Evolutionary conservation across 2,329 filamentous ascomycete species (phyloP).

Genomic region (Knoxdaviesia capensis): DNA sequence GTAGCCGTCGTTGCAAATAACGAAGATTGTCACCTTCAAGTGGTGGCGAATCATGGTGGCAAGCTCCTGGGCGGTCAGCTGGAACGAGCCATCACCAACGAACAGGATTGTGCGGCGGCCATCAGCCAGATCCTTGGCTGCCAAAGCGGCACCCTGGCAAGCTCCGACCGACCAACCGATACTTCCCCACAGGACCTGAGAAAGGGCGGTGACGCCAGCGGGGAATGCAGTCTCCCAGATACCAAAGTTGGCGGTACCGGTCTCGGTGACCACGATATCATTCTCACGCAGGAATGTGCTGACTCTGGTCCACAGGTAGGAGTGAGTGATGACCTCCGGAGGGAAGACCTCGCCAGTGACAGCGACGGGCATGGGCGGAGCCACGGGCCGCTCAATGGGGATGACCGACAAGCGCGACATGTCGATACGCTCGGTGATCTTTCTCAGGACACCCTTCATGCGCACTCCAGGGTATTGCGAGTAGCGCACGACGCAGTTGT

Average conservation of each 20-base stretch:
- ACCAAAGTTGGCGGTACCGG: constrained; percentile 73
- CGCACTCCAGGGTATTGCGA: constrained; percentile 59
- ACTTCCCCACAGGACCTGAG: constrained; percentile 55
- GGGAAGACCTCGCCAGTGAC: constrained; percentile 27
- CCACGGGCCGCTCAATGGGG: constrained; percentile 8
- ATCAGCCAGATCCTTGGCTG: constrained; percentile 40
- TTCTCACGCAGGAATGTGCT: constrained; percentile 50
- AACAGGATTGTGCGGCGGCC: constrained; percentile 58
- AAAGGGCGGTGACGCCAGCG: constrained; percentile 54
- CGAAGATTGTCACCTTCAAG: constrained; percentile 61
- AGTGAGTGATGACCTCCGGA: constrained; percentile 37
- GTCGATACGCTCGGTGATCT: constrained; percentile 41
- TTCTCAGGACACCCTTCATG: constrained; percentile 60
- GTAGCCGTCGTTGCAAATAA: constrained; percentile 76
- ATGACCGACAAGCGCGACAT: constrained; percentile 34
- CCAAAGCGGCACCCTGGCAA: constrained; percentile 48
- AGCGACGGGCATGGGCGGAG: constrained; percentile 6
- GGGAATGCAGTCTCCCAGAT: constrained; percentile 76
- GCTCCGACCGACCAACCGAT: constrained; percentile 42
- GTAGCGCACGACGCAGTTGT: constrained; percentile 52
- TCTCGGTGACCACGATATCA: constrained; percentile 72
- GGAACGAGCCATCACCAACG: constrained; percentile 75
- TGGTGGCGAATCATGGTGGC: constrained; percentile 63
- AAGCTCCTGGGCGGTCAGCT: constrained; percentile 68
- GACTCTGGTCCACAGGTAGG: constrained; percentile 59